phyloP scores from a whole-genome alignment of 2,329 filamentous ascomycete species.

The Orbilia brochopaga region DNA sequence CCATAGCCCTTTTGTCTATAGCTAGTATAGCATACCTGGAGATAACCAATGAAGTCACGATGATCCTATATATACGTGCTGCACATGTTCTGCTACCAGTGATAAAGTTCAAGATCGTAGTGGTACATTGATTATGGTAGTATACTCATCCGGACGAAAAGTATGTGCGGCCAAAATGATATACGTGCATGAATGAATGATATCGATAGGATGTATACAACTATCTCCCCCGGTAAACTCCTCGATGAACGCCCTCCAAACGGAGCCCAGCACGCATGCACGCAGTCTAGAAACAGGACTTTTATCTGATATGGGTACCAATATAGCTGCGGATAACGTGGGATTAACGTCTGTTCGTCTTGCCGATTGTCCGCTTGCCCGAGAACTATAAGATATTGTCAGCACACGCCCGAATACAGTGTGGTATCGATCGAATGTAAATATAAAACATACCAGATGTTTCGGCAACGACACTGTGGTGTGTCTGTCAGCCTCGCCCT shows the following conservation, averaged over 20 bases:
- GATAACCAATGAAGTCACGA: too few relatives aligned
- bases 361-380: constrained; percentile 93
- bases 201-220: constrained; percentile 2
- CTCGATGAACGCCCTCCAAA: constrained; percentile 16
- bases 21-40: too few relatives aligned
- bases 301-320: too few relatives aligned
- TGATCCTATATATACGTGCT: too few relatives aligned
- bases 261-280: constrained; percentile 4
- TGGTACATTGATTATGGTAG: background rate
- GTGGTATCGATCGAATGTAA: background rate
- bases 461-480: constrained; percentile 79
- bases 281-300: constrained; percentile 6
- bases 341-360: constrained; percentile 73
- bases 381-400: constrained; percentile 67
- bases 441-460: constrained; percentile 74
- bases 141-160: background rate
- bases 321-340: too few relatives aligned
- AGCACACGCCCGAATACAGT: constrained; percentile 55
- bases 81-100: too few relatives aligned
- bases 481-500: constrained; percentile 96
- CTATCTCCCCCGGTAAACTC: constrained; percentile 33
- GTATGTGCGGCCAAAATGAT: background rate
- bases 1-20: too few relatives aligned
- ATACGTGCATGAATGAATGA: background rate
- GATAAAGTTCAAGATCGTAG: too few relatives aligned